Base-by-base conservation (phyloP, 352 stramenopile species). In the Chloridella minuta region DNA sequence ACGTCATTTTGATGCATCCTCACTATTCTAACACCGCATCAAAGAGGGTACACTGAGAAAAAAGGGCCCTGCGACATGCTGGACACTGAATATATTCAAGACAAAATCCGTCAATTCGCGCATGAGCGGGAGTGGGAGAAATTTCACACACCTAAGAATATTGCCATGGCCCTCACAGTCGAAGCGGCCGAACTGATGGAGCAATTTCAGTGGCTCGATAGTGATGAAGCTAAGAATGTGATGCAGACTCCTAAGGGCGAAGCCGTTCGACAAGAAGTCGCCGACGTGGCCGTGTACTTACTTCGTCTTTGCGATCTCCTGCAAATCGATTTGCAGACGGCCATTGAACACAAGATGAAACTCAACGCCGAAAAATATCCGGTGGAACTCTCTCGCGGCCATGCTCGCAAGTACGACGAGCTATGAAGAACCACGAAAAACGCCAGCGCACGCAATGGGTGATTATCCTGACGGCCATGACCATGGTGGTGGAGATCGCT, bases 331-430 rank as follows among this genome's bases (percentile, higher is more conserved):
- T 22, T 83, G 51, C n/a, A 83, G 23, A 22, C n/a, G 23, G 23
- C 23, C 23, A 24, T 83, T 22, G n/a, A 25, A 83, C n/a, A 83
- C 51, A 83, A 83, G 51, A 83, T 83, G n/a, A 83, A 83, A 83
- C n/a, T 25, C n/a, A 83, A 83, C 51, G 51, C n/a, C 51, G 51
- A 83, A 24, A 83, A 83, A 83, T 83, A 83, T 83, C 51, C 51
- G 51, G 51, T 83, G 51, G 51, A 83, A 24, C n/a, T 25, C n/a
- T 22, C 51, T 83, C n/a, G 23, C n/a, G 51, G 51, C n/a, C n/a
- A 24, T 83, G 51, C 51, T 22, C n/a, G 23, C n/a, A 83, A 83
- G 51, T 83, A 83, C 23, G 51, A 83, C 23, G 51, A 83, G 51
- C 23, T 83, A 24, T 83, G 51, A 83, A 30, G 27, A 30, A 30